Conservation (phyloP, 371 early-diverging fungal genomes). For the Mortierella sp. region DNA sequence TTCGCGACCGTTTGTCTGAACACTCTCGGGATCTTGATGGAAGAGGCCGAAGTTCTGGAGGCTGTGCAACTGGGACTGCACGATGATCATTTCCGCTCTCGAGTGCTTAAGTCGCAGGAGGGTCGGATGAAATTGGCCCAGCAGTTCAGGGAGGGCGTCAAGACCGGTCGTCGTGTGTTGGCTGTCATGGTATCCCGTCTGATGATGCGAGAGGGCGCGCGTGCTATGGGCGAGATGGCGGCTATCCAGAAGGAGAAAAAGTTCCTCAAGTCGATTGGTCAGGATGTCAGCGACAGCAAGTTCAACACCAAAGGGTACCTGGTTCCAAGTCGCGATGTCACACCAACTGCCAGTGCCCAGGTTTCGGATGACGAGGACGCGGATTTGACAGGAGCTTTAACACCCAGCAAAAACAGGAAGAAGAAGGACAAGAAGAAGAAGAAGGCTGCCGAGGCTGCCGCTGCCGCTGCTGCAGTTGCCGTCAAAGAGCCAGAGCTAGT, state of each 20-base stretch:
- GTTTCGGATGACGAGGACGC: slow-evolving; percentile 54
- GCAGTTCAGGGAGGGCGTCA: slow-evolving; percentile 77
- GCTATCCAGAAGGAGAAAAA: slow-evolving; percentile 78
- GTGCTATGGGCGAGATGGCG: slow-evolving; percentile 77
- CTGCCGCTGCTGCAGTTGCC: slow-evolving; percentile 30
- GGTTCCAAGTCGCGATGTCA: slow-evolving; percentile 39
- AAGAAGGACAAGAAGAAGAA: slow-evolving; percentile 67
- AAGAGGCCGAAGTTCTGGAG: slow-evolving; percentile 80
- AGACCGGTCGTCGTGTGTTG: slow-evolving; percentile 76
- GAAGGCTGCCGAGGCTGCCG: slow-evolving; percentile 54
- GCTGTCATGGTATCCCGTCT: slow-evolving; percentile 78
- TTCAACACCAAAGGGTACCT: slow-evolving; percentile 40
- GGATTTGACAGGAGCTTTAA: slow-evolving; percentile 19
- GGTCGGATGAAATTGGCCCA: slow-evolving; percentile 69
- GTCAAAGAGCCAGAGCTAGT: not conserved
- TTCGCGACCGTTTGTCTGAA: slow-evolving; percentile 67
- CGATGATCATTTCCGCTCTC: slow-evolving; percentile 60
- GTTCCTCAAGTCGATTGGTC: slow-evolving; percentile 70
- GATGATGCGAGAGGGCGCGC: slow-evolving; percentile 80
- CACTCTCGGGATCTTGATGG: slow-evolving; percentile 77
- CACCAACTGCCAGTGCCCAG: slow-evolving; percentile 47
- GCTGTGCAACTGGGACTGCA: slow-evolving; percentile 67
- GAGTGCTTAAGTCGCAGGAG: slow-evolving; percentile 67
- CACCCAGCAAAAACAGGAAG: slow-evolving; percentile 55
- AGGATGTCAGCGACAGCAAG: slow-evolving; percentile 42